Evolutionary conservation across 73 alveolate species (phyloP).

Genomic region (Uronychia binucleata): DNA sequence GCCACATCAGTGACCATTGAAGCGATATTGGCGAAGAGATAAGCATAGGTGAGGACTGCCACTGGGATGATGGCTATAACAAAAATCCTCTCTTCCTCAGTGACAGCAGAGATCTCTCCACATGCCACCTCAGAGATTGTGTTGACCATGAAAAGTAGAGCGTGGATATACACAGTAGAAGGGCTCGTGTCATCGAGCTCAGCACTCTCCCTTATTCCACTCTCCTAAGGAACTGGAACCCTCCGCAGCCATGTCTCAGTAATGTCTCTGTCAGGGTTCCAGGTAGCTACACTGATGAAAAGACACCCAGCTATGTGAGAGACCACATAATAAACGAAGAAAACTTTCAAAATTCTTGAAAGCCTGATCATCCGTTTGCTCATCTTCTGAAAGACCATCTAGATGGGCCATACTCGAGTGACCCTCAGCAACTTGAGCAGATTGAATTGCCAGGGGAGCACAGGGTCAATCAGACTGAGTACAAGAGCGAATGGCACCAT

Average conservation of each 20-base stretch:
- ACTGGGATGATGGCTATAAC: slow-evolving; percentile 14
- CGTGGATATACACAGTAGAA: slow-evolving; percentile 29
- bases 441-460: not conserved
- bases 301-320: slow-evolving; percentile 41
- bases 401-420: slow-evolving; percentile 20
- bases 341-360: slow-evolving; percentile 34
- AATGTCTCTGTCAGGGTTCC: not conserved
- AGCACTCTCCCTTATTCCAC: slow-evolving; percentile 1
- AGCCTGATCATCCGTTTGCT: slow-evolving; percentile 9
- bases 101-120: slow-evolving; percentile 57
- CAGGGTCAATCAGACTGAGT: not conserved
- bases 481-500: slow-evolving; percentile 32
- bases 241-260: slow-evolving; percentile 35
- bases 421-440: slow-evolving; percentile 18
- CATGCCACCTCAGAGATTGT: slow-evolving; percentile 55
- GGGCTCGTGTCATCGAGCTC: slow-evolving; percentile 2
- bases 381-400: slow-evolving; percentile 5
- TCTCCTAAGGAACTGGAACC: slow-evolving; percentile 32
- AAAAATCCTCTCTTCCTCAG: slow-evolving; percentile 39
- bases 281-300: slow-evolving; percentile 4
- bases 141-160: slow-evolving; percentile 27
- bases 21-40: slow-evolving; percentile 50
- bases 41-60: slow-evolving; percentile 29
- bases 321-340: slow-evolving; percentile 32
- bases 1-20: slow-evolving; percentile 40